Conservation (phyloP, 805 yeast species). For the Yarrowia porcina region DNA sequence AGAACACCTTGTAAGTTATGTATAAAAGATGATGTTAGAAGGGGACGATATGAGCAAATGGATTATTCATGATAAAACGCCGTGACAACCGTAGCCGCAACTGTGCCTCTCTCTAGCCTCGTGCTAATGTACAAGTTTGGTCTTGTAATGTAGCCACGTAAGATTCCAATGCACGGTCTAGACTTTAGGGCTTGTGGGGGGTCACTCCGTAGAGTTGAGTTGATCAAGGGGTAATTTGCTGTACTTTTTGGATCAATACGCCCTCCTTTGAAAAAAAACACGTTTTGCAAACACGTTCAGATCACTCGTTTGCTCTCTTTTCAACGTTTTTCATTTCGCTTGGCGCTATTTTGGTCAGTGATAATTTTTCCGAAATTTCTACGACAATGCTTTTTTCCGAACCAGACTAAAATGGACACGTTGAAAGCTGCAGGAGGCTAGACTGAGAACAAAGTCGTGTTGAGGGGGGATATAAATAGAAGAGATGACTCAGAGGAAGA, state of each 20-base stretch:
- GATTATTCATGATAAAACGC: conserved; percentile 1
- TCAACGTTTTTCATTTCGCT: not conserved
- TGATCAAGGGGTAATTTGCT: no score
- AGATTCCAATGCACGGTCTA: no score
- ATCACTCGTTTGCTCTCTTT: no score
- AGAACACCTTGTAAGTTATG: conserved; percentile 33
- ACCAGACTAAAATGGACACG: not conserved
- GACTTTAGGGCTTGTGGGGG: not conserved
- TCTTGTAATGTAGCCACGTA: not conserved
- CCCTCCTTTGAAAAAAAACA: no score
- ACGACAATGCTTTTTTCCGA: not conserved
- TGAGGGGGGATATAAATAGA: no score
- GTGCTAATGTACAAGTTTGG: not conserved
- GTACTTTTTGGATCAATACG: no score
- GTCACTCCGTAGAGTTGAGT: not conserved
- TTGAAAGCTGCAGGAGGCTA: not conserved
- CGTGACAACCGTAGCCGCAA: not conserved
- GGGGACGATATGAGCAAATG: conserved; percentile 20
- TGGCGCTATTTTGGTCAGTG: not conserved
- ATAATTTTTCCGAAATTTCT: not conserved
- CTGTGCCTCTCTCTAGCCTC: not conserved
- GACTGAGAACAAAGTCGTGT: no score
- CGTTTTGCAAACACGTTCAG: no score
- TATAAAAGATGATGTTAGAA: conserved; percentile 24
- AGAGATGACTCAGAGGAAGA: no score